Conservation (phyloP, 2,329 filamentous ascomycete species). For the Lachnellula hyalina region DNA sequence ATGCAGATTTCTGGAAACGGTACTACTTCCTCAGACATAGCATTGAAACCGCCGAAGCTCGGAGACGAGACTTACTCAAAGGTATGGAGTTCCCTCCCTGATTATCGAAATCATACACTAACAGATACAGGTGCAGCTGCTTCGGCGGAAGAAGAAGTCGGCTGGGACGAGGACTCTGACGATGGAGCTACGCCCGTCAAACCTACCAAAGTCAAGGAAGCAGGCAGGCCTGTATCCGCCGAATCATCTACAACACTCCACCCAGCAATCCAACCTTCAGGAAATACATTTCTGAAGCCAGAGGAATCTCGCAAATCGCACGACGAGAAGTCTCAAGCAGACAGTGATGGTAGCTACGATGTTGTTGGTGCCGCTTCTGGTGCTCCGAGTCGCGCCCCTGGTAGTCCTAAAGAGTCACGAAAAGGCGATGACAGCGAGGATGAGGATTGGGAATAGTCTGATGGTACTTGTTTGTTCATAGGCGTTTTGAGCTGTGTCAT, state of each 20-base stretch:
- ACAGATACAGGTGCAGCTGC: conserved; percentile 46
- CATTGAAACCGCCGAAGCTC: conserved; percentile 87
- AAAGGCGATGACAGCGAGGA: conserved; percentile 62
- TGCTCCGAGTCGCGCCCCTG: conserved; percentile 70
- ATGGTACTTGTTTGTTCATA: conserved; percentile 2
- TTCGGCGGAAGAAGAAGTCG: conserved; percentile 65
- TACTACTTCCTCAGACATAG: conserved; percentile 95
- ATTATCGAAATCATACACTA: conserved; percentile 13
- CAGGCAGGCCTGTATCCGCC: conserved; percentile 41
- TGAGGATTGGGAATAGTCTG: conserved; percentile 66
- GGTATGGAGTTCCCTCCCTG: conserved; percentile 49
- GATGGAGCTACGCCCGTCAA: conserved; percentile 49
- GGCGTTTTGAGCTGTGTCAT: conserved; percentile 13
- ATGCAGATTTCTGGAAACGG: conserved; percentile 83
- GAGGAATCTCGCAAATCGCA: conserved; percentile 68
- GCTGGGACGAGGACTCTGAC: conserved; percentile 61
- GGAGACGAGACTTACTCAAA: conserved; percentile 83
- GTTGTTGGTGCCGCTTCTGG: conserved; percentile 76
- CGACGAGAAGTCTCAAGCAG: conserved; percentile 83
- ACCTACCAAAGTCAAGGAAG: conserved; percentile 32
- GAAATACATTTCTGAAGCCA: conserved; percentile 48
- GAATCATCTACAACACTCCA: conserved; percentile 58
- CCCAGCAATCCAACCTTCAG: conserved; percentile 37
- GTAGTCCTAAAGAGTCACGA: conserved; percentile 53
- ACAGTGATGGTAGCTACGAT: conserved; percentile 95